Conservation (phyloP, 192 early-diverging fungal species). For the Backusella liffmaniae region DNA sequence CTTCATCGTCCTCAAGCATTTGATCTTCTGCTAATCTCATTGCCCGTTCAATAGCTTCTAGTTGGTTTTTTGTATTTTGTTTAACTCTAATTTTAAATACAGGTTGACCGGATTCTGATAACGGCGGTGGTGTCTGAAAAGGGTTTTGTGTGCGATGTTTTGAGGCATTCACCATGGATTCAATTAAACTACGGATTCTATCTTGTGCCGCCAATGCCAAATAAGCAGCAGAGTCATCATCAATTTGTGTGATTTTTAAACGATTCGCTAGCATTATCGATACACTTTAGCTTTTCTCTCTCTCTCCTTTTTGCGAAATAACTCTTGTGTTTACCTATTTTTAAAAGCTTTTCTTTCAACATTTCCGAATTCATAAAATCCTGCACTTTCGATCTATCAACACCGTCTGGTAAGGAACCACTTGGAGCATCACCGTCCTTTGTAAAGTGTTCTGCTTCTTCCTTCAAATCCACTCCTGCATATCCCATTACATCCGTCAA, state of each 20-base stretch:
- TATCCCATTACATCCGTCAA: slow-evolving; percentile 80
- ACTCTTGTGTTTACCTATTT: slow-evolving; percentile 37
- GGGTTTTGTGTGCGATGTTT: slow-evolving; percentile 68
- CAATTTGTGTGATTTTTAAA: slow-evolving; percentile 42
- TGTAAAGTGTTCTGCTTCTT: slow-evolving; percentile 39
- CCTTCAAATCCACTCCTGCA: slow-evolving; percentile 72
- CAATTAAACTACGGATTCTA: slow-evolving; percentile 58
- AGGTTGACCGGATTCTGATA: slow-evolving; percentile 52
- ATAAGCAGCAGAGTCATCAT: slow-evolving; percentile 60
- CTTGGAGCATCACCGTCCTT: slow-evolving; percentile 29
- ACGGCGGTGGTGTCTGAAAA: slow-evolving; percentile 56
- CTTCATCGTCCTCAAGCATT: slow-evolving; percentile 34
- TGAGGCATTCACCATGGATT: slow-evolving; percentile 68
- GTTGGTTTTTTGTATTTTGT: slow-evolving; percentile 68
- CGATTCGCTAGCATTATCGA: slow-evolving; percentile 26
- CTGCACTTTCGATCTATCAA: slow-evolving; percentile 43
- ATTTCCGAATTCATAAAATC: slow-evolving; percentile 46
- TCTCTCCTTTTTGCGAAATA: neutral
- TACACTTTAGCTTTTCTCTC: neutral
- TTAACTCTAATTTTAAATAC: slow-evolving; percentile 66
- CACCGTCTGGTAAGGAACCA: slow-evolving; percentile 20
- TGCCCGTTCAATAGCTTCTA: slow-evolving; percentile 67
- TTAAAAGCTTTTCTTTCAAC: slow-evolving; percentile 35
- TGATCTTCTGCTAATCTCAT: slow-evolving; percentile 64
- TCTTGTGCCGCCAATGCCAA: slow-evolving; percentile 71